phyloP scores from a whole-genome alignment of 164 flowering plant genomes.

The Vitis rupestris region DNA sequence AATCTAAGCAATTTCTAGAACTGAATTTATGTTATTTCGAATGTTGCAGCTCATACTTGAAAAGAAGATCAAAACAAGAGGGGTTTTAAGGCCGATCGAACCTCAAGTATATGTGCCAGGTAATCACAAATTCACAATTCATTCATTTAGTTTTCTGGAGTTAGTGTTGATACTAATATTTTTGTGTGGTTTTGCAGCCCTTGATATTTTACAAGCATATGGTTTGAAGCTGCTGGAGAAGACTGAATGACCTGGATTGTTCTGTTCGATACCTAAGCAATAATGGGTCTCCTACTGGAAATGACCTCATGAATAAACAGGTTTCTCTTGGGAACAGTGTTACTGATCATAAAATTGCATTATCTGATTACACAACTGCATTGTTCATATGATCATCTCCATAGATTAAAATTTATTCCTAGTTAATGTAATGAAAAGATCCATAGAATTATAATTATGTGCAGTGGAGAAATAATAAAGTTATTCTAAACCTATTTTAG shows the following conservation, averaged over 20 bases:
- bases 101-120: slow-evolving; percentile 93
- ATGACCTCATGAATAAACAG: too few relatives aligned
- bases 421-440: too few relatives aligned
- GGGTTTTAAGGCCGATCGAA: slow-evolving; percentile 77
- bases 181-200: slow-evolving; percentile 47
- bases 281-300: too few relatives aligned
- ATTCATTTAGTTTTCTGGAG: not conserved
- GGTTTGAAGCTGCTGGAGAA: slow-evolving; percentile 74
- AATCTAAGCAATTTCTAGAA: not conserved
- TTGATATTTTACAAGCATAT: slow-evolving; percentile 68
- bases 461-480: too few relatives aligned
- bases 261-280: not conserved
- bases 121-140: slow-evolving; percentile 15
- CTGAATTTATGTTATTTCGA: not conserved
- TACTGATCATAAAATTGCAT: too few relatives aligned
- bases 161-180: not conserved
- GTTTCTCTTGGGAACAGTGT: too few relatives aligned
- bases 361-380: too few relatives aligned
- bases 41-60: slow-evolving; percentile 68
- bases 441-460: too few relatives aligned
- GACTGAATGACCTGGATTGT: slow-evolving; percentile 31
- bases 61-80: slow-evolving; percentile 67
- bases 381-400: too few relatives aligned
- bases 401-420: too few relatives aligned
- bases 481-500: too few relatives aligned